These are phyloP conservation scores for Monosporascus sp. DNA, from an alignment of 2,329 filamentous ascomycete genomes.

Conservation along the genomic window DNA sequence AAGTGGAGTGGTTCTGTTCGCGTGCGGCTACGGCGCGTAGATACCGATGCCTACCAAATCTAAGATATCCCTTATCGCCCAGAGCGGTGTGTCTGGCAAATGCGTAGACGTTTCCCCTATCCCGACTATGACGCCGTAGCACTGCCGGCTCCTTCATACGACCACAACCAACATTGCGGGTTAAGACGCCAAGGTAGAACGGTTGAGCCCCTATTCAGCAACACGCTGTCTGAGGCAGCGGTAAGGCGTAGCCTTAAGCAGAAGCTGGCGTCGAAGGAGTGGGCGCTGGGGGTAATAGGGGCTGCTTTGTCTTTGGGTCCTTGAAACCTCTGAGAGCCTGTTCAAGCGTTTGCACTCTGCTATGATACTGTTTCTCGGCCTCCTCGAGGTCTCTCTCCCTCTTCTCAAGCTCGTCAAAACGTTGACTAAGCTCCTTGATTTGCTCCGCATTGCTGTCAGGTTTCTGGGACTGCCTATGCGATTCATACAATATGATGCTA, in stretches of 20 bases:
- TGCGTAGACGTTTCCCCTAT: not conserved
- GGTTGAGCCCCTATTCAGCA: too few relatives aligned
- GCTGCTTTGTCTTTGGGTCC: constrained; percentile 53
- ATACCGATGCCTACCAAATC: not conserved
- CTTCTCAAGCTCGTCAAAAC: constrained; percentile 44
- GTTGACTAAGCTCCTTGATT: constrained; percentile 44
- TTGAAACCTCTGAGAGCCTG: constrained; percentile 45
- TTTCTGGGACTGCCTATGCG: constrained; percentile 53
- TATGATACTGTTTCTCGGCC: constrained; percentile 38
- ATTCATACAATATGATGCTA: constrained; percentile 56
- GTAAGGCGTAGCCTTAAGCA: not conserved
- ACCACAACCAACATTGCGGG: not conserved
- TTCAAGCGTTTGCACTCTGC: constrained; percentile 48
- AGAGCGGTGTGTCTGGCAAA: not conserved
- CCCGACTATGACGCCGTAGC: not conserved
- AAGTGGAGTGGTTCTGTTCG: not conserved
- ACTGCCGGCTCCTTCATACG: not conserved
- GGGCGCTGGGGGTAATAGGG: constrained; percentile 37
- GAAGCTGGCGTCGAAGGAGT: constrained; percentile 21
- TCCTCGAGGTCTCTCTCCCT: constrained; percentile 47
- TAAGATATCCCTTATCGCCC: not conserved
- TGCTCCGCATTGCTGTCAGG: constrained; percentile 52
- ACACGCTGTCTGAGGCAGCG: not conserved
- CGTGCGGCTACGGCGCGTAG: not conserved
- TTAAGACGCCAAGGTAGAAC: not conserved